These are phyloP conservation scores for Penicillium malachiteum DNA, from an alignment of 495 filamentous ascomycete genomes.

Conservation along the genomic window DNA sequence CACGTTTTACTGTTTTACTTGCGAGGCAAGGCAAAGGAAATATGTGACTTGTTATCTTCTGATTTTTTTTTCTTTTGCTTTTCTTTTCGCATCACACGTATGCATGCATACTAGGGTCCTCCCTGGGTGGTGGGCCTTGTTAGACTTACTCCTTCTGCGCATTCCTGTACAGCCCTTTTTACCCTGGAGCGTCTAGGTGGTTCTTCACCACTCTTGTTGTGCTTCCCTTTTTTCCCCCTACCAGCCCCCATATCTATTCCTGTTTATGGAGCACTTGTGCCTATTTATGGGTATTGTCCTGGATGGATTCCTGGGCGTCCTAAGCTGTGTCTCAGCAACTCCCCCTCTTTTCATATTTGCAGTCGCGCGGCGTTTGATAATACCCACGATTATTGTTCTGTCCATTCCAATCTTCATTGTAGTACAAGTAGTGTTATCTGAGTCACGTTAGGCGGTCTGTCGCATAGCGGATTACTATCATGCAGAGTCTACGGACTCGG, in stretches of 20 bases:
- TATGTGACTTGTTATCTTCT: not conserved
- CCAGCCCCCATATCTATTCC: not conserved
- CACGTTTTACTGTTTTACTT: too few species aligned
- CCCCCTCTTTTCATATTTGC: constrained; percentile 19
- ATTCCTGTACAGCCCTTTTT: constrained; percentile 18
- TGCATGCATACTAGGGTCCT: constrained; percentile 2
- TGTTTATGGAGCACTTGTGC: not conserved
- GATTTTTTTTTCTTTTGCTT: constrained; percentile 4
- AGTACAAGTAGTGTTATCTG: not conserved
- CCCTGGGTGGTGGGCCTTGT: constrained; percentile 16
- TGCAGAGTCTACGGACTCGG: too few species aligned
- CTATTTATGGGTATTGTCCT: constrained; percentile 10
- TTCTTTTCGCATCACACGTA: constrained; percentile 8
- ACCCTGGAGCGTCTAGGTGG: not conserved
- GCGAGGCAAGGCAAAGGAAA: not conserved
- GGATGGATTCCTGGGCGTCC: constrained; percentile 35
- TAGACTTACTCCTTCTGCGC: constrained; percentile 6
- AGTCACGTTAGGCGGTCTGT: too few species aligned
- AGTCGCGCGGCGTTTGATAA: constrained; percentile 28
- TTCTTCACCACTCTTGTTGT: not conserved
- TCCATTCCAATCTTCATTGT: not conserved
- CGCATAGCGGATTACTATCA: too few species aligned
- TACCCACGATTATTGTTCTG: constrained; percentile 29
- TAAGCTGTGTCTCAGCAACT: constrained; percentile 48
- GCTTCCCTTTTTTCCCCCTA: constrained; percentile 1